Evolutionary conservation across 108 stramenopile species (phyloP).

Genomic region (Cyclotella cryptica): DNA sequence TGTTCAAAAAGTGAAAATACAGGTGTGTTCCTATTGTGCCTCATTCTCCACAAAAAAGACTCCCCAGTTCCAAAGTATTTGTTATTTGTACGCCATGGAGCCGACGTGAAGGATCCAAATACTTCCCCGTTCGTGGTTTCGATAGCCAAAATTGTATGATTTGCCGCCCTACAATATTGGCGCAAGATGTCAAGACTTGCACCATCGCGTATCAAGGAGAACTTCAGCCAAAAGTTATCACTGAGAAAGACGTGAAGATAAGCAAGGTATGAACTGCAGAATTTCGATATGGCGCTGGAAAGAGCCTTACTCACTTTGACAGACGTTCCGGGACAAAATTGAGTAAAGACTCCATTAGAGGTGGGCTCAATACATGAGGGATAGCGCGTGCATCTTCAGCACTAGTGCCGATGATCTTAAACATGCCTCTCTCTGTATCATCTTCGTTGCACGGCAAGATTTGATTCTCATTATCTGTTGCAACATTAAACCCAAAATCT

Average conservation of each 20-base stretch:
- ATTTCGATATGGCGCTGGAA: not conserved
- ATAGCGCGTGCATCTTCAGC: constrained; percentile 60
- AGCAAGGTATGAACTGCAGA: not conserved
- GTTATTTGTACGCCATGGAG: constrained; percentile 68
- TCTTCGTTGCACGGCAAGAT: constrained; percentile 10
- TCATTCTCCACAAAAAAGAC: constrained; percentile 75
- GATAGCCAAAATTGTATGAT: constrained; percentile 74
- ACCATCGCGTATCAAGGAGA: constrained; percentile 78
- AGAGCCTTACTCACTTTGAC: constrained; percentile 19
- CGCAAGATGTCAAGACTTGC: constrained; percentile 71
- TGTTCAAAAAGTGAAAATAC: constrained; percentile 70
- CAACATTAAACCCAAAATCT: constrained; percentile 78
- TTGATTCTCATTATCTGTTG: constrained; percentile 44
- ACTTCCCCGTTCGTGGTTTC: constrained; percentile 83
- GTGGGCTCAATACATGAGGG: constrained; percentile 84
- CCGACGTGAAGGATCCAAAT: constrained; percentile 76
- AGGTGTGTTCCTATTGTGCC: constrained; percentile 58
- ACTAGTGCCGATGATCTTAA: constrained; percentile 76
- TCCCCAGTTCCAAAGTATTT: constrained; percentile 76
- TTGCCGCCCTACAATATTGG: constrained; percentile 64
- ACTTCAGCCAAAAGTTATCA: constrained; percentile 81
- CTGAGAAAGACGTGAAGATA: not conserved
- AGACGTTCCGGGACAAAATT: constrained; percentile 66
- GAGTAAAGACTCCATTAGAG: constrained; percentile 82
- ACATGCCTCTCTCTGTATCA: constrained; percentile 38